These are phyloP conservation scores for Ganoderma meredithae DNA, from an alignment of 1,284 basidiomycete genomes.

Conservation along the genomic window DNA sequence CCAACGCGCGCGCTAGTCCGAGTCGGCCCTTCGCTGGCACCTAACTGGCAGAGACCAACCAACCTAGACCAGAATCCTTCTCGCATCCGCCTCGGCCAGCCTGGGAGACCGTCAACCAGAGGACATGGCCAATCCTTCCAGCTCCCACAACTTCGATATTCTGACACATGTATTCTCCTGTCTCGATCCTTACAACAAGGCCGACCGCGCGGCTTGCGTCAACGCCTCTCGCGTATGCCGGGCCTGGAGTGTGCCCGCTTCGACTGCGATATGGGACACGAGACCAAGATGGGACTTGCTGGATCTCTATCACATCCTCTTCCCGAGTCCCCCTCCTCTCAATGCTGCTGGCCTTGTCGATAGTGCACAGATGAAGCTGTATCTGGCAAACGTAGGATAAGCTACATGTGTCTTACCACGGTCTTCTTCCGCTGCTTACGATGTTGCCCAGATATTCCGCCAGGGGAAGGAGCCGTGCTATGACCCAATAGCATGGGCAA, in stretches of 20 bases:
- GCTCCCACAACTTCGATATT: slow-evolving; percentile 2
- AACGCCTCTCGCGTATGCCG: slow-evolving; percentile 3
- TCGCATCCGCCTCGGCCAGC: neutral
- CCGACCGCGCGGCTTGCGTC: neutral
- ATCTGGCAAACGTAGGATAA: neutral
- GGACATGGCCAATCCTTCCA: neutral
- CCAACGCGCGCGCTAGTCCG: neutral
- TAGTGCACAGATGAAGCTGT: neutral
- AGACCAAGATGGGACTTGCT: neutral
- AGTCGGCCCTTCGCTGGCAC: neutral
- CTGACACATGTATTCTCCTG: neutral
- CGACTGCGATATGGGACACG: neutral
- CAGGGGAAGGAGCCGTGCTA: slow-evolving; percentile 1
- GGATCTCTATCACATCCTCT: slow-evolving; percentile 1
- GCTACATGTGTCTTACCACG: neutral
- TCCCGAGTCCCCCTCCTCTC: slow-evolving; percentile 1
- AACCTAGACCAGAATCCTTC: neutral
- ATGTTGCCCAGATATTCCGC: neutral
- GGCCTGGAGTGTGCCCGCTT: neutral
- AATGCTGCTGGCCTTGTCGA: neutral
- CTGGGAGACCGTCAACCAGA: neutral
- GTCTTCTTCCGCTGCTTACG: neutral
- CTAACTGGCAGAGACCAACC: neutral
- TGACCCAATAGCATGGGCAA: slow-evolving; percentile 1
- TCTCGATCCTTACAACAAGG: slow-evolving; percentile 5